Evolutionary conservation across 1,284 basidiomycete genomes (phyloP).

Genomic region (Microbotryum silenes-acaulis): DNA sequence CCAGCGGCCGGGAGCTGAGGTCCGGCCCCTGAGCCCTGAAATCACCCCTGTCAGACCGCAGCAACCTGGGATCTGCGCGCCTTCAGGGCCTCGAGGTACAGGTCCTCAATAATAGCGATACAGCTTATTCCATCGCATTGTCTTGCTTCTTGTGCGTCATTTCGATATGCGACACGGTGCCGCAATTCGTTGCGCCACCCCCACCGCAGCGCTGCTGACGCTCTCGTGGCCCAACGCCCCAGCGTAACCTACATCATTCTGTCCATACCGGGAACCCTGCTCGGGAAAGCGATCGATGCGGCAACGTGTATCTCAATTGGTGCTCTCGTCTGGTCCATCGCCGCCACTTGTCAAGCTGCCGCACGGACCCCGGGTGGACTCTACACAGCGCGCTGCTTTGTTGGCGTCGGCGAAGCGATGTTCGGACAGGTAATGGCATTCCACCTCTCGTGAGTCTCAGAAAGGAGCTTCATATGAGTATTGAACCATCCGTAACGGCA

Average conservation of each 20-base stretch:
- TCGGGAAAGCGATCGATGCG: slow-evolving; percentile 39
- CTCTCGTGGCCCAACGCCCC: too few species aligned
- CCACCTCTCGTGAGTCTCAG: too few species aligned
- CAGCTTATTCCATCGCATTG: slow-evolving; percentile 42
- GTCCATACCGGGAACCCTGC: slow-evolving; percentile 38
- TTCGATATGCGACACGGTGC: slow-evolving; percentile 18
- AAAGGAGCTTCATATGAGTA: too few species aligned
- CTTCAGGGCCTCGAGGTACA: slow-evolving; percentile 38
- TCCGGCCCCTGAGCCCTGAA: too few species aligned
- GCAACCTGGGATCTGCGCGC: too few species aligned
- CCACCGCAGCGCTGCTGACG: too few species aligned
- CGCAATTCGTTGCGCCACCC: too few species aligned
- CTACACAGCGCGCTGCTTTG: slow-evolving; percentile 41
- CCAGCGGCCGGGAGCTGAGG: too few species aligned
- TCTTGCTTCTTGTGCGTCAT: slow-evolving; percentile 37
- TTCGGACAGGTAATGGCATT: too few species aligned
- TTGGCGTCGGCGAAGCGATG: slow-evolving; percentile 39
- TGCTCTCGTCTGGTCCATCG: slow-evolving; percentile 43
- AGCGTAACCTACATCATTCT: slow-evolving; percentile 40
- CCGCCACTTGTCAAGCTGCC: slow-evolving; percentile 43
- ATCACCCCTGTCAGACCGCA: too few species aligned
- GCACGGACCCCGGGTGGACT: slow-evolving; percentile 37
- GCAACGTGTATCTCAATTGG: slow-evolving; percentile 42
- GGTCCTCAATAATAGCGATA: slow-evolving; percentile 39
- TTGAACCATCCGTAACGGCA: too few species aligned